phyloP scores from a whole-genome alignment of 768 basidiomycete genomes.

The Rhodotorula toruloides region DNA sequence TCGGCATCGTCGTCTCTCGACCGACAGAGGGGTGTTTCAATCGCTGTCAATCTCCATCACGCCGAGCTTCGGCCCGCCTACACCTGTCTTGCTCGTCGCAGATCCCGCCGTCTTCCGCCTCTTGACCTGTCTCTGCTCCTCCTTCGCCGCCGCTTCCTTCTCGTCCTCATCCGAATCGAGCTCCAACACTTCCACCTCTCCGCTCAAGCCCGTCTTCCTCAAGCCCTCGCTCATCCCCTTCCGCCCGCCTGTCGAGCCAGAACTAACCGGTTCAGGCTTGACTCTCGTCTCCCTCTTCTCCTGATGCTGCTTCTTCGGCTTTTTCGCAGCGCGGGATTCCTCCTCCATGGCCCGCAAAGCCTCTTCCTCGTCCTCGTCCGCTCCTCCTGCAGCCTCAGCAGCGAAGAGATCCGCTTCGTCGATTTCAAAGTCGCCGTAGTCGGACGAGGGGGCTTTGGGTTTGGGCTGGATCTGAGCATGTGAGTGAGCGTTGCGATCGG shows the following conservation, averaged over 20 bases:
- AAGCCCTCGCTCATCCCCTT: not conserved
- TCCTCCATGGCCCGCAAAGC: slow-evolving; percentile 11
- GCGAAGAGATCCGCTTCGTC: not conserved
- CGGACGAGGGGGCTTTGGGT: not conserved
- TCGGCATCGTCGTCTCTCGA: too few relatives aligned
- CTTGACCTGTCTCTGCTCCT: too few relatives aligned
- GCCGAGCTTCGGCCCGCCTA: too few relatives aligned
- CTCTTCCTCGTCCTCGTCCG: slow-evolving; percentile 16
- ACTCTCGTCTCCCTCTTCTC: not conserved
- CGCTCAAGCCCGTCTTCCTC: not conserved
- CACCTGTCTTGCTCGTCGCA: too few relatives aligned
- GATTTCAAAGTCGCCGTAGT: not conserved
- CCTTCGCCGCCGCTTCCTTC: not conserved
- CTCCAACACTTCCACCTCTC: slow-evolving; percentile 11
- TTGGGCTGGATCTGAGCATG: not conserved
- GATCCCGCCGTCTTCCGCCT: not conserved
- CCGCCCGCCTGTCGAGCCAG: not conserved
- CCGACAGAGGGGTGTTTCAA: too few relatives aligned
- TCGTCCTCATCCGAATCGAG: slow-evolving; percentile 14
- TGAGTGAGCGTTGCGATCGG: not conserved
- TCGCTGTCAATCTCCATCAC: too few relatives aligned
- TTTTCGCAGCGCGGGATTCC: not conserved
- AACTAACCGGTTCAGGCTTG: not conserved
- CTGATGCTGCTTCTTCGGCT: not conserved
- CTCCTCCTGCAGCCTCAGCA: not conserved